Evolutionary conservation across 768 basidiomycete genomes (phyloP).

Genomic region (Arthromyces matolae): DNA sequence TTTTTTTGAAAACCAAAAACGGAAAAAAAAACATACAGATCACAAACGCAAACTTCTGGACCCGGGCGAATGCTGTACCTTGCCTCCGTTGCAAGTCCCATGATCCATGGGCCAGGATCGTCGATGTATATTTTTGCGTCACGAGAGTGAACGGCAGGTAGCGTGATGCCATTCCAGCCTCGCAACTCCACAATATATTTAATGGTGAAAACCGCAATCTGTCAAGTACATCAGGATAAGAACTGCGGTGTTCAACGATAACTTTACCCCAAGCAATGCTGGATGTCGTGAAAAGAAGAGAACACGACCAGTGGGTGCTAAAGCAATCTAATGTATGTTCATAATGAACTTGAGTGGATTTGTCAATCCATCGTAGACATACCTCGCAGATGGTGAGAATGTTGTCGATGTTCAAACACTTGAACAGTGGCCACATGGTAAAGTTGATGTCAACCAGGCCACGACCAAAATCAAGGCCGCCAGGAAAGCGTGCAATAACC

Average conservation of each 20-base stretch:
- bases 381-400: slow-evolving; percentile 92
- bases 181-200: slow-evolving; percentile 90
- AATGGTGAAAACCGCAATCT: slow-evolving; percentile 87
- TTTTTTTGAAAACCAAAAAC: too few species aligned
- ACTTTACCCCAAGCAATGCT: slow-evolving; percentile 77
- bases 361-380: slow-evolving; percentile 13
- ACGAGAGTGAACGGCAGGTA: slow-evolving; percentile 79
- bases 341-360: slow-evolving; percentile 25
- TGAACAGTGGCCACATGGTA: slow-evolving; percentile 96
- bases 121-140: slow-evolving; percentile 93
- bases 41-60: slow-evolving; percentile 83
- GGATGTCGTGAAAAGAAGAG: slow-evolving; percentile 88
- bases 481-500: slow-evolving; percentile 86
- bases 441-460: slow-evolving; percentile 93
- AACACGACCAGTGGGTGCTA: slow-evolving; percentile 82
- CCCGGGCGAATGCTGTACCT: slow-evolving; percentile 72
- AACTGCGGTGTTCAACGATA: not conserved
- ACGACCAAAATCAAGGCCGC: slow-evolving; percentile 89
- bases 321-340: slow-evolving; percentile 70
- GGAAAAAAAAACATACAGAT: slow-evolving; percentile 54
- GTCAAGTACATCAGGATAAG: slow-evolving; percentile 6
- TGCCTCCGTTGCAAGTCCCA: slow-evolving; percentile 84
- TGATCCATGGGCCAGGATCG: slow-evolving; percentile 95
- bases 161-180: slow-evolving; percentile 88
- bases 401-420: slow-evolving; percentile 88